These are phyloP conservation scores for Cyphellophora attinorum DNA, from an alignment of 2,329 filamentous ascomycete genomes.

Conservation along the genomic window DNA sequence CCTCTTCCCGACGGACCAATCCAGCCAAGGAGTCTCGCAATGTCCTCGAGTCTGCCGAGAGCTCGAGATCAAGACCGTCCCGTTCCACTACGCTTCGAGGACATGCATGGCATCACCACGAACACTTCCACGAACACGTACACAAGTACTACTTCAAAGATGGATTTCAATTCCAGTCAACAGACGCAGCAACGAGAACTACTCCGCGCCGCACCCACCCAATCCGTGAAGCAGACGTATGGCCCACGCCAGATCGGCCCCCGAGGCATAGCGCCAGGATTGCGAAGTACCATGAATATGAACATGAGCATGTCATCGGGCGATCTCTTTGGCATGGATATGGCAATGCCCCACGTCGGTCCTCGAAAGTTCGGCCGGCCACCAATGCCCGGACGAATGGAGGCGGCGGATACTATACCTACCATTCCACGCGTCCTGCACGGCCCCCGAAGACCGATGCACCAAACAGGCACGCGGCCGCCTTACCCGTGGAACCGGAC, in stretches of 20 bases:
- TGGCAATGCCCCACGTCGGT: slow-evolving; percentile 8
- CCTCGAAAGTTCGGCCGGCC: slow-evolving; percentile 10
- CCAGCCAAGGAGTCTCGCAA: neutral
- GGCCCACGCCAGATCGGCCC: neutral
- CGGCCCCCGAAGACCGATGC: too few species aligned
- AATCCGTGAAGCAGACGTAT: neutral
- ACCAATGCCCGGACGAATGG: slow-evolving; percentile 7
- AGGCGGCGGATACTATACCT: slow-evolving; percentile 11
- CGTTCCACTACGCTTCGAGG: slow-evolving; percentile 18
- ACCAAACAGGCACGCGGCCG: too few species aligned
- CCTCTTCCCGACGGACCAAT: neutral
- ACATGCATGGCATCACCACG: slow-evolving; percentile 32
- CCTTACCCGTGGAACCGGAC: slow-evolving; percentile 5
- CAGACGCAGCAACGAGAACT: neutral
- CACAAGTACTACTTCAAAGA: too few species aligned
- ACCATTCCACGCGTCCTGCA: too few species aligned
- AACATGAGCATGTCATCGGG: slow-evolving; percentile 4
- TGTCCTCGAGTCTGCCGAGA: too few species aligned
- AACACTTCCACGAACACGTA: slow-evolving; percentile 23
- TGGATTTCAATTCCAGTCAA: too few species aligned
- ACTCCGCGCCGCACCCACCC: slow-evolving; percentile 3
- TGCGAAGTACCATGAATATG: slow-evolving; percentile 5
- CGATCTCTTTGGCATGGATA: slow-evolving; percentile 3
- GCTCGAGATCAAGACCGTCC: slow-evolving; percentile 2
- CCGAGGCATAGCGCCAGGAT: too few species aligned